Conservation (phyloP, 306 rosid genomes). For the Inga leiocalycina region DNA sequence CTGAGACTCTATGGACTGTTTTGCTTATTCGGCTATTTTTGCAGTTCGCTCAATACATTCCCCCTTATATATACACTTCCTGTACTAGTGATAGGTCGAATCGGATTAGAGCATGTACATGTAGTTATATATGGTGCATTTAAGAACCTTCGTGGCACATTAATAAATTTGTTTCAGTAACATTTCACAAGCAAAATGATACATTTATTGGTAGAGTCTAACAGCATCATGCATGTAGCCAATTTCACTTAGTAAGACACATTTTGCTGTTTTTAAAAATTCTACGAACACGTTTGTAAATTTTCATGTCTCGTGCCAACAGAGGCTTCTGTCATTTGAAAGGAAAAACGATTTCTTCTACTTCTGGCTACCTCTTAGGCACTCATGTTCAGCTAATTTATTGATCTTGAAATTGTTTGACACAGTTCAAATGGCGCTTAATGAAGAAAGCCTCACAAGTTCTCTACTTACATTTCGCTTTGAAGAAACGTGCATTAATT, state of each 20-base stretch:
- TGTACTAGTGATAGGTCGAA: neutral
- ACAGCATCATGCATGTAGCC: neutral
- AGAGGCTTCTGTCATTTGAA: neutral
- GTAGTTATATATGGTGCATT: neutral
- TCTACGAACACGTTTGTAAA: neutral
- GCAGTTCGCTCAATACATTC: neutral
- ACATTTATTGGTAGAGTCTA: neutral
- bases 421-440: slow-evolving; percentile 84
- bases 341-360: neutral
- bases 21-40: slow-evolving; percentile 16
- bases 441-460: slow-evolving; percentile 92
- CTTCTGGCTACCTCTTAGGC: neutral
- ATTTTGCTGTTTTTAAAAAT: neutral
- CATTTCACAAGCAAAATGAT: neutral
- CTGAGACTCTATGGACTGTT: slow-evolving; percentile 5
- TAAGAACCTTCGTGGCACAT: neutral
- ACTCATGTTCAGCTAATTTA: slow-evolving; percentile 26
- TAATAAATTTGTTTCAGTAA: neutral
- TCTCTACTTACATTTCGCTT: slow-evolving; percentile 79
- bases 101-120: neutral
- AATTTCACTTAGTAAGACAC: neutral
- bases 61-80: neutral
- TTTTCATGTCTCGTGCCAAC: neutral
- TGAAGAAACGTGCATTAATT: slow-evolving; percentile 83
- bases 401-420: slow-evolving; percentile 13